Evolutionary conservation across 164 flowering plant genomes (phyloP).

Genomic region (Litsea cubeba): DNA sequence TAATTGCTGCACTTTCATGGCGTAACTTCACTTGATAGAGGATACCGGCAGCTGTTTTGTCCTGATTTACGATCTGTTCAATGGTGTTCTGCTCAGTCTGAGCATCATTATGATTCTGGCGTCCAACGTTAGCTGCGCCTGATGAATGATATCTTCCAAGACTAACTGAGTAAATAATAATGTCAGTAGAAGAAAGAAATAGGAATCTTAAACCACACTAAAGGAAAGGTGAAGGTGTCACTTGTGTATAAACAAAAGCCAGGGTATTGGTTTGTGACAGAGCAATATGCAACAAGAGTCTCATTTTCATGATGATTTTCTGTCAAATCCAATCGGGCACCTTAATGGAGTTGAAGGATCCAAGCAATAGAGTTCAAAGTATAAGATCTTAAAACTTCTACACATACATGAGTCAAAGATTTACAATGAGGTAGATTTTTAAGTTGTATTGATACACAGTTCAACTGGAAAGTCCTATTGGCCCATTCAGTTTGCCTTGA

Average conservation of each 20-base stretch:
- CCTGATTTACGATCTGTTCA: slow-evolving; percentile 48
- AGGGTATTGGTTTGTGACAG: neutral
- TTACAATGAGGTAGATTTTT: neutral
- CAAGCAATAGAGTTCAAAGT: too few species aligned
- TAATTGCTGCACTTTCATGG: slow-evolving; percentile 35
- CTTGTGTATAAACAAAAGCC: neutral
- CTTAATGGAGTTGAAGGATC: too few species aligned
- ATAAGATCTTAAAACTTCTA: neutral
- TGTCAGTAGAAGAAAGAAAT: neutral
- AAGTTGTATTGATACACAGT: too few species aligned
- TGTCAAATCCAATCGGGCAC: neutral
- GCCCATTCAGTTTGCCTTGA: neutral
- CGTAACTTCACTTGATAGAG: slow-evolving; percentile 43
- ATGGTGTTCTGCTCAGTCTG: slow-evolving; percentile 44
- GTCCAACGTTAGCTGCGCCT: slow-evolving; percentile 15
- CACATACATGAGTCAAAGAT: neutral
- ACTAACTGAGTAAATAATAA: slow-evolving; percentile 27
- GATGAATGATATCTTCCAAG: slow-evolving; percentile 51
- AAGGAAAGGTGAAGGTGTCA: neutral
- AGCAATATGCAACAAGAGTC: neutral
- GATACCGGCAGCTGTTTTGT: slow-evolving; percentile 70
- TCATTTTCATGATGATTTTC: neutral
- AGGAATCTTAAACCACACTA: neutral
- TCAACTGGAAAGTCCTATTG: neutral
- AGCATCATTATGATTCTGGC: slow-evolving; percentile 23